Evolutionary conservation across 2,329 filamentous ascomycete genomes (phyloP).

Genomic region (Aspergillus vadensis): DNA sequence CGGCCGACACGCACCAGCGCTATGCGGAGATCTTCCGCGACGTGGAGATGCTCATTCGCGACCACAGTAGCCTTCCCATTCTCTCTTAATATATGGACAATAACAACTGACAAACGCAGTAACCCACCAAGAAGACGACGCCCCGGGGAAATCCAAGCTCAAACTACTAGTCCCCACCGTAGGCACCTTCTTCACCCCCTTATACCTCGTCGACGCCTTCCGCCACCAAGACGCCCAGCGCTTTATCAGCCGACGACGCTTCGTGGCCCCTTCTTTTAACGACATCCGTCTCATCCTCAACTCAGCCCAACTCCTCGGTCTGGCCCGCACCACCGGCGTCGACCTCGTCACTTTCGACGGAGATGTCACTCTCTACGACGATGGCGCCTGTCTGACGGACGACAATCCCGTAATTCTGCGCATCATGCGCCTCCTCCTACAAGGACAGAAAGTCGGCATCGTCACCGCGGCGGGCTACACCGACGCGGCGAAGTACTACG

Average conservation of each 20-base stretch:
- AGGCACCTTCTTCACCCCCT: slow-evolving; percentile 88
- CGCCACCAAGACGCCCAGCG: slow-evolving; percentile 83
- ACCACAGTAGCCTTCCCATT: slow-evolving; percentile 68
- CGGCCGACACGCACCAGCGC: slow-evolving; percentile 76
- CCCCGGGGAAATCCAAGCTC: slow-evolving; percentile 78
- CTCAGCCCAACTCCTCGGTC: slow-evolving; percentile 88
- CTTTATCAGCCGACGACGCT: slow-evolving; percentile 85
- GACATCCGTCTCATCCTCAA: slow-evolving; percentile 92
- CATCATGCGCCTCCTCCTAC: slow-evolving; percentile 69
- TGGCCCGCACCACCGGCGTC: slow-evolving; percentile 72
- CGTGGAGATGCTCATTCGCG: slow-evolving; percentile 86
- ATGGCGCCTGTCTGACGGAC: slow-evolving; percentile 76
- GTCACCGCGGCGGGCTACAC: slow-evolving; percentile 97
- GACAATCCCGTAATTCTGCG: slow-evolving; percentile 75
- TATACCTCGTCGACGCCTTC: slow-evolving; percentile 87
- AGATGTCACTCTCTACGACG: slow-evolving; percentile 93
- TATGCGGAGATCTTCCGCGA: slow-evolving; percentile 96
- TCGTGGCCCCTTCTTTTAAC: slow-evolving; percentile 96
- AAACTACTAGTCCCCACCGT: slow-evolving; percentile 88
- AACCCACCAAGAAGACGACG: slow-evolving; percentile 66
- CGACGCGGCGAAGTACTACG: slow-evolving; percentile 81
- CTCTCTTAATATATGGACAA: slow-evolving; percentile 1
- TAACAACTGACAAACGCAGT: slow-evolving; percentile 51
- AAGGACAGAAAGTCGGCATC: slow-evolving; percentile 84
- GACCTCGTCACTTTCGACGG: slow-evolving; percentile 95